These are phyloP conservation scores for Elaeagnus macrophylla DNA, from an alignment of 306 rosid species.

Conservation along the genomic window DNA sequence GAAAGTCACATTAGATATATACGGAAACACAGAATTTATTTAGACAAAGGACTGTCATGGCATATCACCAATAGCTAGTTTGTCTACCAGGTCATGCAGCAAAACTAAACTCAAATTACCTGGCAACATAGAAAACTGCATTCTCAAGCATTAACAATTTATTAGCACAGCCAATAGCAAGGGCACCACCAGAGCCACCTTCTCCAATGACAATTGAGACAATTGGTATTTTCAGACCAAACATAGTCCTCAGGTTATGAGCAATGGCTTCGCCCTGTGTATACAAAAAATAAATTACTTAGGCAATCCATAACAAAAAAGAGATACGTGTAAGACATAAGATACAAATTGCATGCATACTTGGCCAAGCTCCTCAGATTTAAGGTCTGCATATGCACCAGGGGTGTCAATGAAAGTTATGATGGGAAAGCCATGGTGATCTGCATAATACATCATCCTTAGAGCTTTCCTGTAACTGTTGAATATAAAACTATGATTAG, in stretches of 20 bases:
- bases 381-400: conserved; percentile 92
- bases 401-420: conserved; percentile 91
- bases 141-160: conserved; percentile 94
- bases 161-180: conserved; percentile 95
- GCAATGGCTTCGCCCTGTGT: conserved; percentile 99
- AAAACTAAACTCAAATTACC: conserved; percentile 34
- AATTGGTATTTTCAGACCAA: conserved; percentile 88
- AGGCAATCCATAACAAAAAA: conserved; percentile 17
- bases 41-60: no score
- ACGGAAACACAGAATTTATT: neutral
- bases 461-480: conserved; percentile 90
- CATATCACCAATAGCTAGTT: conserved; percentile 1
- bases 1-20: neutral
- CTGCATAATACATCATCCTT: conserved; percentile 83
- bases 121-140: conserved; percentile 97
- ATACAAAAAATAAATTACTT: conserved; percentile 21
- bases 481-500: conserved; percentile 24
- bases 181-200: conserved; percentile 99
- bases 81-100: conserved; percentile 2
- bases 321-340: conserved; percentile 12
- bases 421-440: conserved; percentile 84
- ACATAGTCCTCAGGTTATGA: conserved; percentile 80
- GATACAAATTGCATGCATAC: conserved; percentile 37
- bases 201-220: conserved; percentile 89
- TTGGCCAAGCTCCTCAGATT: conserved; percentile 82